Evolutionary conservation across 805 yeast genomes (phyloP).

Genomic region (Schwanniomyces sp.): DNA sequence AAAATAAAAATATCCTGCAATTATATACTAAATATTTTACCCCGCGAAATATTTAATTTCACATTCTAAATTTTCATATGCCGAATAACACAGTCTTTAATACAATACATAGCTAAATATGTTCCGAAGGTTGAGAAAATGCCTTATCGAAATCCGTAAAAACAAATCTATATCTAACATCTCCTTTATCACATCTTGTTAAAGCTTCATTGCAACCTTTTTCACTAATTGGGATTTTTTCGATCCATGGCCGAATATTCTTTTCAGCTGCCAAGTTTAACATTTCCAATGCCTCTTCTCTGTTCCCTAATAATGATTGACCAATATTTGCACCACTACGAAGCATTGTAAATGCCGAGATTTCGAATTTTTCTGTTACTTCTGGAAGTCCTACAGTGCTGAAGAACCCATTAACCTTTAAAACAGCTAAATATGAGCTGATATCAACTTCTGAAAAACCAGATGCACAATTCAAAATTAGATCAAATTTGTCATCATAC

Average conservation of each 20-base stretch:
- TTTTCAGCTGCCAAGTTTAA: constrained; percentile 35
- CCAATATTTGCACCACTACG: constrained; percentile 23
- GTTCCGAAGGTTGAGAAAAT: constrained; percentile 16
- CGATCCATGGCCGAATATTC: constrained; percentile 33
- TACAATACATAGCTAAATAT: background rate
- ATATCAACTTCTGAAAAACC: constrained; percentile 51
- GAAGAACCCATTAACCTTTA: constrained; percentile 22
- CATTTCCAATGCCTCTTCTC: constrained; percentile 35
- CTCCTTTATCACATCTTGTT: constrained; percentile 29
- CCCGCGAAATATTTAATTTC: background rate
- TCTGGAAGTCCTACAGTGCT: constrained; percentile 30
- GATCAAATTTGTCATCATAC: constrained; percentile 41
- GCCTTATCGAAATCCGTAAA: constrained; percentile 54
- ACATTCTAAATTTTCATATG: background rate
- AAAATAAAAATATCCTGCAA: too few relatives aligned
- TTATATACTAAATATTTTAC: background rate
- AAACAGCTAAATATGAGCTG: constrained; percentile 38
- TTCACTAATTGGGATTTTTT: constrained; percentile 33
- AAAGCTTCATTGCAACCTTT: constrained; percentile 31
- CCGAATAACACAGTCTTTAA: too few relatives aligned
- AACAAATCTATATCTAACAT: constrained; percentile 53
- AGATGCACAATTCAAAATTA: constrained; percentile 54
- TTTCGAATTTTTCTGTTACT: constrained; percentile 15
- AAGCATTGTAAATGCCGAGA: constrained; percentile 17
- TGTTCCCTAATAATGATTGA: constrained; percentile 33